These are phyloP conservation scores for Rhizopus arrhizus DNA, from an alignment of 371 early-diverging fungal species.

Conservation along the genomic window DNA sequence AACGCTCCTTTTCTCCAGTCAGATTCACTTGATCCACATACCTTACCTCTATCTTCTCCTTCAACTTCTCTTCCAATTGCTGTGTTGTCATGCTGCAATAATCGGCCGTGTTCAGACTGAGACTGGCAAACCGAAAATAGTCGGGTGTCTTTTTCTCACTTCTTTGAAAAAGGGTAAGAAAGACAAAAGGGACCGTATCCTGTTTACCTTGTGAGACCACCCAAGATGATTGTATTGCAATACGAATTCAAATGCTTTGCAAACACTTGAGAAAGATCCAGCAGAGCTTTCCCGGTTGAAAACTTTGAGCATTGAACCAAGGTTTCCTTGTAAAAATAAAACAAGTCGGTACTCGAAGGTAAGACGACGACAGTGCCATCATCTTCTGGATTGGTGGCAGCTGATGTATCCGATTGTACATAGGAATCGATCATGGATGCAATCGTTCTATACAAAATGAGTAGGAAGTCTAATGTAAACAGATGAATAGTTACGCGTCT, in stretches of 20 bases:
- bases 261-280: slow-evolving; percentile 75
- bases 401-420: slow-evolving; percentile 36
- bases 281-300: slow-evolving; percentile 82
- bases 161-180: slow-evolving; percentile 29
- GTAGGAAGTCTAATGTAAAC: no score
- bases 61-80: slow-evolving; percentile 85
- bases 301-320: slow-evolving; percentile 81
- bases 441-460: slow-evolving; percentile 43
- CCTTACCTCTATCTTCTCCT: slow-evolving; percentile 73
- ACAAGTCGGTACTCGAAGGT: slow-evolving; percentile 87
- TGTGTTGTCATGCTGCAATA: slow-evolving; percentile 86
- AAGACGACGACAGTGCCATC: slow-evolving; percentile 70
- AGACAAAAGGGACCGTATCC: background rate
- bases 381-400: slow-evolving; percentile 66
- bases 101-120: slow-evolving; percentile 90
- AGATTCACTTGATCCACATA: slow-evolving; percentile 71
- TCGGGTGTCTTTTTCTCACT: slow-evolving; percentile 68
- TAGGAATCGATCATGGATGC: slow-evolving; percentile 65
- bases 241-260: slow-evolving; percentile 79
- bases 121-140: slow-evolving; percentile 67
- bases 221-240: slow-evolving; percentile 66
- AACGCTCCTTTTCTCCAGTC: slow-evolving; percentile 71
- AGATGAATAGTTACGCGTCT: slow-evolving; percentile 58
- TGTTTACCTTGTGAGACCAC: slow-evolving; percentile 66
- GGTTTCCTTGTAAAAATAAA: slow-evolving; percentile 86